Conservation (phyloP, 2,329 filamentous ascomycete species). For the Penicillium sp. region DNA sequence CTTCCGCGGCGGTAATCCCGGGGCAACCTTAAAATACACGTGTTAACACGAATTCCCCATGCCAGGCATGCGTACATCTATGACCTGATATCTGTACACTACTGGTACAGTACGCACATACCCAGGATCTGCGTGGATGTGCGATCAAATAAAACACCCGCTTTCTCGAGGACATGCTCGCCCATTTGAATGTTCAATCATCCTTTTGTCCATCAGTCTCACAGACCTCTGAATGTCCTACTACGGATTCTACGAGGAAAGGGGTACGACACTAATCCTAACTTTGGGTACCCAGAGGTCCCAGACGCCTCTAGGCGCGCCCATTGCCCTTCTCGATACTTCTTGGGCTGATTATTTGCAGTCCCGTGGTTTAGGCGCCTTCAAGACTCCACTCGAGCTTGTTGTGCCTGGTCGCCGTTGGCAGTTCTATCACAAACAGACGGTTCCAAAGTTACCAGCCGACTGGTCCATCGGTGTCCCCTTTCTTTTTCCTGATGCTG, state of each 20-base stretch:
- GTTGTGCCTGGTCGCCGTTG: not conserved
- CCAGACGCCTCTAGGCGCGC: not conserved
- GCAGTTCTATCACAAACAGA: not conserved
- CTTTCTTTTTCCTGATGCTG: not conserved
- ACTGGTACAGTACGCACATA: too few relatives aligned
- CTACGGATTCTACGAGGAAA: not conserved
- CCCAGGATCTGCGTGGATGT: not conserved
- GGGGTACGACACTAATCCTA: not conserved
- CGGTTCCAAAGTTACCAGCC: not conserved
- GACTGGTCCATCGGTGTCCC: not conserved
- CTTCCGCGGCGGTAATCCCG: not conserved
- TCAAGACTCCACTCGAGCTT: constrained; percentile 2
- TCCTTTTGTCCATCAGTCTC: not conserved
- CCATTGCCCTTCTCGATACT: not conserved
- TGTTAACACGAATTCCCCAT: not conserved
- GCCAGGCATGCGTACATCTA: not conserved
- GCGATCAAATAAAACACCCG: not conserved
- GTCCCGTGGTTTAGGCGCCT: not conserved
- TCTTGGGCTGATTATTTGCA: not conserved
- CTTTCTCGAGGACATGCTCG: not conserved
- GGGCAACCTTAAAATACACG: constrained; percentile 6
- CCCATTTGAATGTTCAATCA: not conserved
- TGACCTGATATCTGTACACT: too few relatives aligned
- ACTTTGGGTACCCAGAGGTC: not conserved
- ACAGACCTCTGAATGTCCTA: not conserved